Base-by-base conservation (phyloP, 495 filamentous ascomycete genomes). In the Halenospora varia region DNA sequence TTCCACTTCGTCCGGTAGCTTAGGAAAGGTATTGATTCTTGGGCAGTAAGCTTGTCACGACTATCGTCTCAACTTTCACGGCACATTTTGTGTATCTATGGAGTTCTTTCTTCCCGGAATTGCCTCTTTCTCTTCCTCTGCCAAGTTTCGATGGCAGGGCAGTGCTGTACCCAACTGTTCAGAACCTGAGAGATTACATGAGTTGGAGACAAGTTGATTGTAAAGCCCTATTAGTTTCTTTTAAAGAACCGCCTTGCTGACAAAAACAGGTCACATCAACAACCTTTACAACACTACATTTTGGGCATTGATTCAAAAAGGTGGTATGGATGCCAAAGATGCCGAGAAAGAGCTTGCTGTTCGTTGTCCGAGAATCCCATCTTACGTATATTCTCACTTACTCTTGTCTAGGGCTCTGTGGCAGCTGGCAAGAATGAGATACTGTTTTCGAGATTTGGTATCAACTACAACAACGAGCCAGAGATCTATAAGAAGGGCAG, bases 261-360 rank as follows among this genome's bases (percentile, higher is more conserved):
- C n/a, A n/a, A n/a, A 8, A 44, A 2, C 57, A 92, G 90, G 90
- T 66, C 94, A 98, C 70, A 93, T 98, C 63, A 98, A 98, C 70
- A 98, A 98, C 67, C 78, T 97, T 15, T 97, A 96, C 70, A 98
- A 98, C 65, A 98, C 94, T 0, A 92, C 91, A 0, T 97, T 97
- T 67, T 97, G 94, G 94, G 78, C 86, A 0, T 76, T 97, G 65
- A 86, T 97, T 22, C 80, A 86, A 51, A 73, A 82, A 42, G 92
- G 91, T 0, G 88, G 86, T 0, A 81, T 94, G 76, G 83, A 80
- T 48, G 77, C 79, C 9, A 85, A 80, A 18, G 84, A 89, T 62
- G 94, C 94, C 0, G 94, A 96, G 68, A 78, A 85, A 63, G 81
- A 79, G 50, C 76, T 97, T 24, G 83, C 87, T 66, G 89, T 89